A percentile compares a stretch with the other conserved stretches of the same genome.
Conservation (phyloP, 2,329 filamentous ascomycete genomes). For the Sphaceloma murrayae region DNA sequence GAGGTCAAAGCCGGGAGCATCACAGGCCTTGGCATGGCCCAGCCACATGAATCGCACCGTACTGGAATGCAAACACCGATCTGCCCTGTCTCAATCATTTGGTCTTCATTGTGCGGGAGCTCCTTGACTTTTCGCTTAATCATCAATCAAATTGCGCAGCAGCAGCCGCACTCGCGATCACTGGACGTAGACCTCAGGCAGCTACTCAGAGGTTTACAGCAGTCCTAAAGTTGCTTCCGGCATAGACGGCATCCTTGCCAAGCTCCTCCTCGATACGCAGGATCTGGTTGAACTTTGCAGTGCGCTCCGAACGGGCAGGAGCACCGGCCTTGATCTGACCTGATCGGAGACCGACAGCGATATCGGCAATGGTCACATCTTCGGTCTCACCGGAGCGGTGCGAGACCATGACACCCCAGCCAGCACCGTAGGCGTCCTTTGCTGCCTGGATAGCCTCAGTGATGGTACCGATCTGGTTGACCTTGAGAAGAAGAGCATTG, state of each 20-base stretch:
- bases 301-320: conserved; percentile 89
- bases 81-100: conserved; percentile 2
- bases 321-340: conserved; percentile 99
- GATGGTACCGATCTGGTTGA: conserved; percentile 99
- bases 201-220: conserved; percentile 84
- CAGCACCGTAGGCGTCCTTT: conserved; percentile 92
- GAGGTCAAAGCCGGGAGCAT: neutral
- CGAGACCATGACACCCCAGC: conserved; percentile 99
- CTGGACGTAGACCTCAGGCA: too few relatives aligned
- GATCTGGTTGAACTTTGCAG: conserved; percentile 99
- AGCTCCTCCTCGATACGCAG: conserved; percentile 99
- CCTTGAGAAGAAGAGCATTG: conserved; percentile 97
- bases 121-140: conserved; percentile 9
- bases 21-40: neutral
- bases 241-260: conserved; percentile 75
- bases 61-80: conserved; percentile 4
- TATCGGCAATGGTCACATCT: conserved; percentile 98
- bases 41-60: neutral
- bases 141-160: neutral
- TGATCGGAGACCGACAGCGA: conserved; percentile 89
- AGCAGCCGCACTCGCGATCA: neutral
- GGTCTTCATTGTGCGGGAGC: neutral
- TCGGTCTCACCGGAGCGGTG: conserved; percentile 99
- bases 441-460: conserved; percentile 98
- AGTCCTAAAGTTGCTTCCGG: conserved; percentile 84